Evolutionary conservation across 2,329 filamentous ascomycete species (phyloP), one percentile per base, ranked within the genome.

Genomic region (Gnomoniopsis sp.): DNA sequence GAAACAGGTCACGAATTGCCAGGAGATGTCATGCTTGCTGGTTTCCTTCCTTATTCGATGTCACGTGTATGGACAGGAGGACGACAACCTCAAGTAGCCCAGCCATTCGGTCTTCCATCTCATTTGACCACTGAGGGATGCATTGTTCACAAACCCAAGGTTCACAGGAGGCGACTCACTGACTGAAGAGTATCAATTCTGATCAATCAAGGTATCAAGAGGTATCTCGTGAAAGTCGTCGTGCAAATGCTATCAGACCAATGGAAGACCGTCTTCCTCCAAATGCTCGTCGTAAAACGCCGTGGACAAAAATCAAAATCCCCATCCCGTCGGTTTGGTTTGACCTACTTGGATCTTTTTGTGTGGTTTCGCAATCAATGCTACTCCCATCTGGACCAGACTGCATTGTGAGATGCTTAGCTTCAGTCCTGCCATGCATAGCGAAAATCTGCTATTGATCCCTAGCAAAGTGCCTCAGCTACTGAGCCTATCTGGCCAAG

Each of bases 181-280:
- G 12, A 19, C n/a, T 17, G 11, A 50, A 15, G 26, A 15, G 53
- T 41, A 47, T 44, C 33, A 15, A 23, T 34, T 33, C 36, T 48
- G 46, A 56, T 57, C 38, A 62, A 59, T 44, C 49, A 55, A 56
- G 53, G 53, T 59, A 62, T 62, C 60, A 58, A 56, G 60, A 62
- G 60, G 60, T 62, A 62, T 62, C 57, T 59, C 57, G 51, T 57
- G 49, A 44, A 59, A 59, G 60, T 59, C 60, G 53, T 62, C 36
- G 53, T 54, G 60, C 53, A 59, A 59, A 57, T 57, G 57, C 60
- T 62, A 59, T 53, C 60, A 43, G 60, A 62, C 60, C 60, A 33
- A 41, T 52, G 49, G 49, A 55, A 53, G 53, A 49, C 51, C 53
- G 38, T 53, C 57, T 52, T 41, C 55, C 33, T 38, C 41, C 49